Conservation (phyloP, 148 eudicot genomes). For the Rhododendron ferrugineum region DNA sequence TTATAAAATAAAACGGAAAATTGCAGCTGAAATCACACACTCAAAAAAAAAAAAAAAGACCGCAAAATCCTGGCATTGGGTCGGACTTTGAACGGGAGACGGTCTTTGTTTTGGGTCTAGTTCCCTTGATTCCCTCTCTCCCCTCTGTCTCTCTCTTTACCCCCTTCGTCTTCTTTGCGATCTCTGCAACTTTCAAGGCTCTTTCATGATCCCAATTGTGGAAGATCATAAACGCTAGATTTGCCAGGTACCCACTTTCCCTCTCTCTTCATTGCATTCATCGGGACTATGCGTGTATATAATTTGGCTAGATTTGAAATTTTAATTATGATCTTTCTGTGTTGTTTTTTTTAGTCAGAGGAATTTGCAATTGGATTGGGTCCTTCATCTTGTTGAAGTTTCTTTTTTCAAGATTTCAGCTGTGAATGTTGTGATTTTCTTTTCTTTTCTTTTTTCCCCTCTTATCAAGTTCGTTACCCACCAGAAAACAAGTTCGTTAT, state of each 20-base stretch:
- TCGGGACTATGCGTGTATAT: not conserved
- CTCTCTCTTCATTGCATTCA: not conserved
- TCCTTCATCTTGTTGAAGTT: not conserved
- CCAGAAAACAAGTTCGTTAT: not conserved
- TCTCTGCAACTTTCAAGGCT: conserved; percentile 6
- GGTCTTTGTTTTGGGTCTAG: not conserved
- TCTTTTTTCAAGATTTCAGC: not conserved
- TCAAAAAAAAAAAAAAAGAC: not conserved
- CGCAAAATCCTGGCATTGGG: conserved; percentile 15
- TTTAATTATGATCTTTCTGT: not conserved
- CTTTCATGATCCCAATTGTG: not conserved
- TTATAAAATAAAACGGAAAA: not conserved
- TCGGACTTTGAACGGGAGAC: conserved; percentile 8
- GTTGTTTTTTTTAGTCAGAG: not conserved
- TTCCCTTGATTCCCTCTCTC: not conserved
- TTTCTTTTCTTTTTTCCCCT: not conserved
- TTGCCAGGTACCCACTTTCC: conserved; percentile 11
- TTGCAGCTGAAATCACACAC: not conserved
- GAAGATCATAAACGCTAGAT: not conserved
- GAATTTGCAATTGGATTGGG: not conserved
- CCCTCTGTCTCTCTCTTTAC: not conserved
- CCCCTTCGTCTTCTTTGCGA: not conserved
- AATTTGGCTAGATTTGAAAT: not conserved
- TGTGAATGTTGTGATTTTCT: not conserved
- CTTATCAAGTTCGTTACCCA: not conserved